These are phyloP conservation scores for Lolium multiflorum DNA, from an alignment of 176 grass and related monocot genomes.

Conservation along the genomic window DNA sequence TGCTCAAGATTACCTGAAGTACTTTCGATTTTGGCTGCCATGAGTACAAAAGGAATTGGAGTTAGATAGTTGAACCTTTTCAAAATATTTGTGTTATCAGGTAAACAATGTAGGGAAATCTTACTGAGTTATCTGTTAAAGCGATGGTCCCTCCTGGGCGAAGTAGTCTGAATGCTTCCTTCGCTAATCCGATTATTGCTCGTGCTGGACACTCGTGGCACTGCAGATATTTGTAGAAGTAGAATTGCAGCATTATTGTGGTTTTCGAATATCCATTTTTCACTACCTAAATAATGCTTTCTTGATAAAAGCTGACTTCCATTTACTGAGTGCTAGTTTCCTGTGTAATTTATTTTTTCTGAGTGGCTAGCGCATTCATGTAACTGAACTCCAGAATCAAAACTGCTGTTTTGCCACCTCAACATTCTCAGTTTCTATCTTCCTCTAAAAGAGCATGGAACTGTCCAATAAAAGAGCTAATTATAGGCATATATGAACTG, in stretches of 20 bases:
- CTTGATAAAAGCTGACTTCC: slow-evolving; percentile 8
- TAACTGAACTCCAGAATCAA: neutral
- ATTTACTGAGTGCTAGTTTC: neutral
- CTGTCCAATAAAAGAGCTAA: neutral
- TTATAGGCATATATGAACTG: neutral
- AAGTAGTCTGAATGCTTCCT: slow-evolving; percentile 75
- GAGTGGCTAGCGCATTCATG: neutral
- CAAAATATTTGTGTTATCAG: neutral
- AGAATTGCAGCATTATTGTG: neutral
- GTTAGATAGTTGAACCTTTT: neutral
- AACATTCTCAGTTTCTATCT: neutral
- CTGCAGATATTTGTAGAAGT: slow-evolving; percentile 40
- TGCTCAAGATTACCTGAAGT: slow-evolving; percentile 62
- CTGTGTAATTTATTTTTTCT: neutral
- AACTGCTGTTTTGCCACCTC: neutral
- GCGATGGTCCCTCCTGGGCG: slow-evolving; percentile 77
- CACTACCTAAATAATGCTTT: neutral
- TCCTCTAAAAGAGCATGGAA: neutral
- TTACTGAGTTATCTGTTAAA: slow-evolving; percentile 86
- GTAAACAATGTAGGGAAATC: neutral
- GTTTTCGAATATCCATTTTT: neutral
- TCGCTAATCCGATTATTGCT: slow-evolving; percentile 64
- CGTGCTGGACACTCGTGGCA: slow-evolving; percentile 82
- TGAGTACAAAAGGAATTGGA: slow-evolving; percentile 28
- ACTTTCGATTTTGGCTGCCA: slow-evolving; percentile 87